phyloP scores from a whole-genome alignment of 1,284 basidiomycete species.

The Irpex rosettiformis region DNA sequence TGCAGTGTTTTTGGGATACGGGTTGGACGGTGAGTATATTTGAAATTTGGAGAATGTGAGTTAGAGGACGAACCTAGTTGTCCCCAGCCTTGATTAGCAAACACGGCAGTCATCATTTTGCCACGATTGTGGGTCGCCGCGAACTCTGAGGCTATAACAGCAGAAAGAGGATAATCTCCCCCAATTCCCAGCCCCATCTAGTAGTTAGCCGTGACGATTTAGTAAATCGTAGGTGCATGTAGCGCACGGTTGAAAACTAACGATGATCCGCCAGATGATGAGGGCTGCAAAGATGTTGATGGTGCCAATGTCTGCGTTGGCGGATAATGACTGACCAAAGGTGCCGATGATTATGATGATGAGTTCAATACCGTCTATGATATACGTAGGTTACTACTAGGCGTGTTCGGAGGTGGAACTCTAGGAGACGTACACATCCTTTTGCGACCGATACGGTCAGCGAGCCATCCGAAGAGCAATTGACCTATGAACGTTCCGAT shows the following conservation, averaged over 20 bases:
- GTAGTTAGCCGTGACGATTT: background rate
- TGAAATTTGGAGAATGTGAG: slow-evolving; percentile 13
- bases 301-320: slow-evolving; percentile 47
- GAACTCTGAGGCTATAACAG: slow-evolving; percentile 58
- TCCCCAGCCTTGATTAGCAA: slow-evolving; percentile 55
- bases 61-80: slow-evolving; percentile 37
- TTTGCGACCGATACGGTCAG: slow-evolving; percentile 54
- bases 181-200: slow-evolving; percentile 47
- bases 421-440: slow-evolving; percentile 35
- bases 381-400: slow-evolving; percentile 13
- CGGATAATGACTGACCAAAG: slow-evolving; percentile 46
- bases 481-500: slow-evolving; percentile 62
- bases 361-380: slow-evolving; percentile 54
- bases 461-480: slow-evolving; percentile 53
- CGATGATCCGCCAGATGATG: slow-evolving; percentile 52
- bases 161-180: slow-evolving; percentile 51
- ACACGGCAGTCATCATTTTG: slow-evolving; percentile 54
- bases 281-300: slow-evolving; percentile 58
- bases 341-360: slow-evolving; percentile 53
- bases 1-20: slow-evolving; percentile 16
- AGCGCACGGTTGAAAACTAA: slow-evolving; percentile 18
- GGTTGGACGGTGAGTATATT: too few relatives aligned
- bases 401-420: slow-evolving; percentile 17
- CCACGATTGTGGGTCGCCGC: slow-evolving; percentile 56
- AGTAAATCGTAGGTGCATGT: background rate